A percentile compares a stretch with the other conserved stretches of the same genome.
phyloP scores from a whole-genome alignment of 495 filamentous ascomycete genomes.

The Neurospora sp. region DNA sequence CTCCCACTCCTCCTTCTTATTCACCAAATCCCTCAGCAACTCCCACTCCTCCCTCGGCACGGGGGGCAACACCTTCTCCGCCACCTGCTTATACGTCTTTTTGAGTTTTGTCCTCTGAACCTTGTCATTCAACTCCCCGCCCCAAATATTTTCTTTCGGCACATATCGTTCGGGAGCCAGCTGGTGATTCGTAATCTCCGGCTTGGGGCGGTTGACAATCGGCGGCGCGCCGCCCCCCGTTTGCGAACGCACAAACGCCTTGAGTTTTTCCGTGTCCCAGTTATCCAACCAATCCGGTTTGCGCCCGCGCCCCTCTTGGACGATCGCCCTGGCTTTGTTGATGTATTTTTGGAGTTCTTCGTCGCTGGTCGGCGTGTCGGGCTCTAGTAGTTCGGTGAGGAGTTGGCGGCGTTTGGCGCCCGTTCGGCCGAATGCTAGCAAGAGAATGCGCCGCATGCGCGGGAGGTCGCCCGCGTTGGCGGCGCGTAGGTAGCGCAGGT shows the following conservation, averaged over 20 bases:
- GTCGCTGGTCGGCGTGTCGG: constrained; percentile 25
- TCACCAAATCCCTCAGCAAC: constrained; percentile 45
- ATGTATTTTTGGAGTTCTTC: constrained; percentile 21
- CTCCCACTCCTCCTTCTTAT: constrained; percentile 33
- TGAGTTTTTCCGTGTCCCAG: constrained; percentile 28
- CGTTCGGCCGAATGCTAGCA: constrained; percentile 60
- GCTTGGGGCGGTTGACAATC: constrained; percentile 12
- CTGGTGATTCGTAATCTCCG: constrained; percentile 28
- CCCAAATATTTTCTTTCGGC: constrained; percentile 55
- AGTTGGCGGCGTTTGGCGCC: constrained; percentile 60
- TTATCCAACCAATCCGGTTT: constrained; percentile 31
- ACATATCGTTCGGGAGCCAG: constrained; percentile 37
- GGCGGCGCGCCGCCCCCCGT: constrained; percentile 1
- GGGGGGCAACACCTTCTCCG: constrained; percentile 58
- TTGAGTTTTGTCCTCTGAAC: constrained; percentile 48
- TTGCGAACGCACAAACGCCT: constrained; percentile 18
- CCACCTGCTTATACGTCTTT: constrained; percentile 46
- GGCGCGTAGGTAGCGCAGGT: constrained; percentile 31
- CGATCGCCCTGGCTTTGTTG: background rate
- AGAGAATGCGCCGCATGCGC: constrained; percentile 54
- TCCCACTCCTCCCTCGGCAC: constrained; percentile 56
- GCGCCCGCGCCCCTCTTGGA: background rate
- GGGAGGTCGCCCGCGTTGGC: constrained; percentile 45
- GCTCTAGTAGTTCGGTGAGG: constrained; percentile 35
- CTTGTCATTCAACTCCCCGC: constrained; percentile 39